Percentiles rank a stretch among this genome's conserved stretches.
Evolutionary conservation across 441 rosid species (phyloP).

Genomic region (Jatropha podagrica): DNA sequence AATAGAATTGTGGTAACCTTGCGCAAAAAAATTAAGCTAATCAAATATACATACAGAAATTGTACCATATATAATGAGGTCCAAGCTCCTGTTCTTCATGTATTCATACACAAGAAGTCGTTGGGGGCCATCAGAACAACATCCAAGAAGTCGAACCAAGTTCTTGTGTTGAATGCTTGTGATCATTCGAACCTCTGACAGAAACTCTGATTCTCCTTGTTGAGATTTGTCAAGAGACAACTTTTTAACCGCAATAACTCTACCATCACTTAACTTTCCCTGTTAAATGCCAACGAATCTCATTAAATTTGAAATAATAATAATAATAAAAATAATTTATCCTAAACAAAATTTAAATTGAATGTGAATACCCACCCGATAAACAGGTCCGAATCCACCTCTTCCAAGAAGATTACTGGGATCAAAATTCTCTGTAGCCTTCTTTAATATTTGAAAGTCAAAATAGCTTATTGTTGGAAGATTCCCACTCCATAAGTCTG

Average conservation of each 20-base stretch:
- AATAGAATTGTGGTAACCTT: too few relatives aligned
- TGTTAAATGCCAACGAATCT: constrained; percentile 15
- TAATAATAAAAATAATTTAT: too few relatives aligned
- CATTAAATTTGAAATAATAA: too few relatives aligned
- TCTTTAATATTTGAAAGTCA: constrained; percentile 29
- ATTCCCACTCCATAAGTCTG: constrained; percentile 44
- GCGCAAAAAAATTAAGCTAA: too few relatives aligned
- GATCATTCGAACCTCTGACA: constrained; percentile 72
- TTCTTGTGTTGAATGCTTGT: constrained; percentile 57
- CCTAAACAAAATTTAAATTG: too few relatives aligned
- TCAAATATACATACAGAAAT: background rate
- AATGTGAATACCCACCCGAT: constrained; percentile 24
- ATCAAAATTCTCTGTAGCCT: constrained; percentile 31
- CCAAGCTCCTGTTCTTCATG: constrained; percentile 58
- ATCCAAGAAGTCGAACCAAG: constrained; percentile 51
- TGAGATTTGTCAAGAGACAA: constrained; percentile 59
- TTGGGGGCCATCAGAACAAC: constrained; percentile 56
- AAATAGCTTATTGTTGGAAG: constrained; percentile 37
- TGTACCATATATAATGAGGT: constrained; percentile 49
- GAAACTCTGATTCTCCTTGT: constrained; percentile 78
- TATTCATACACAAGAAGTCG: constrained; percentile 56
- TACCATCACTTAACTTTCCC: constrained; percentile 59
- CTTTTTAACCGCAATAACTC: constrained; percentile 58
- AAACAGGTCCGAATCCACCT: constrained; percentile 37
- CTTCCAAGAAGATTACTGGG: constrained; percentile 30